Base-by-base conservation (phyloP, 2,329 filamentous ascomycete genomes). In the Colletotrichum sp. region DNA sequence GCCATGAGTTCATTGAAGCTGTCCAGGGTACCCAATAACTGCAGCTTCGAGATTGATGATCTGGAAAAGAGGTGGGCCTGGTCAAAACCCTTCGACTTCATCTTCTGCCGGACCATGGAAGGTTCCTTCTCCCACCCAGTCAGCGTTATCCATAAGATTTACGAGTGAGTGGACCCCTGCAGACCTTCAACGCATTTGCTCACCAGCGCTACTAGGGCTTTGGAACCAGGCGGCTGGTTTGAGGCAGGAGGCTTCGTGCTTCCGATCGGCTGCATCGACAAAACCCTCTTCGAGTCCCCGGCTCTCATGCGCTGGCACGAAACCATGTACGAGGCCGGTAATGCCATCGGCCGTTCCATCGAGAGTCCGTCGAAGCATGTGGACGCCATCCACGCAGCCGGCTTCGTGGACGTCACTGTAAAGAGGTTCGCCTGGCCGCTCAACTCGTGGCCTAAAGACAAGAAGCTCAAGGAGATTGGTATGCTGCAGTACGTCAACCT, bases 131-230 rank as follows among this genome's bases (percentile, higher is more conserved):
- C 38, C 0, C 38, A 47, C 18, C 38, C 38, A 7, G 38, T 47
- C 3, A 47, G 38, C 38, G n/a, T 47, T 18, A n/a, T 47, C 1
- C 38, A 47, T 4, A 47, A 47, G 18, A 47, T 47, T 47, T 47
- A 47, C 1, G 18, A 47, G 38, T 47, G 18, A n/a, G 38, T 43
- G 9, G 18, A 0, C 1, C 3, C 38, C 38, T 43, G 38, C 18
- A 43, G 18, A 3, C 38, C 38, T 47, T 12, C 18, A 47, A 47
- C 18, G 8, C 0, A n/a, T n/a, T n/a, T 47, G 2, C 6, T n/a
- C 0, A 47, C 1, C 9, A n/a, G 0, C 3, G 1, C 18, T 0
- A n/a, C 0, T 0, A 47, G 38, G 5, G 38, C 38, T 47, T 47
- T 47, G 38, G 38, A 47, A 47, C 38, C 38, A 5, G 9, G 38